Conservation (phyloP, 2,329 filamentous ascomycete genomes). For the Apiospora saccharicola region DNA sequence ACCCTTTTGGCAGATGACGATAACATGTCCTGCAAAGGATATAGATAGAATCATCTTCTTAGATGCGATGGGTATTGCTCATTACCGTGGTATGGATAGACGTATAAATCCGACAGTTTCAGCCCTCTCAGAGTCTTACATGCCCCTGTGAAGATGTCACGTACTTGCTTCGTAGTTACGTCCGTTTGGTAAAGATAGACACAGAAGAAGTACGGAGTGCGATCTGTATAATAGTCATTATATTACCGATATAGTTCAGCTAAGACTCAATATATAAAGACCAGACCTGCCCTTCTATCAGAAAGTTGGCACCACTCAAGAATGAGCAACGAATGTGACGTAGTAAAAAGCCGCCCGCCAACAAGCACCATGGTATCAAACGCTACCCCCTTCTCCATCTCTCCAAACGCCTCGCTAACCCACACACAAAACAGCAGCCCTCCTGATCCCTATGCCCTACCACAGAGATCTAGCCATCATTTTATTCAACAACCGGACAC, state of each 20-base stretch:
- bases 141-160: too few relatives aligned
- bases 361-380: background rate
- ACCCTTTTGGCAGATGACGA: too few relatives aligned
- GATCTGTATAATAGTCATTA: background rate
- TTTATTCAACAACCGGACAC: conserved; percentile 50
- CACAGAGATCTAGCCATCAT: background rate
- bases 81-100: too few relatives aligned
- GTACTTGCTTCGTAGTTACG: too few relatives aligned
- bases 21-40: too few relatives aligned
- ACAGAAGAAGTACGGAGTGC: background rate
- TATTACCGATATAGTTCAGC: background rate
- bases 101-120: too few relatives aligned
- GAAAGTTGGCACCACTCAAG: background rate
- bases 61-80: too few relatives aligned
- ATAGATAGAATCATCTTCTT: too few relatives aligned
- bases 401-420: conserved; percentile 6
- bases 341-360: background rate
- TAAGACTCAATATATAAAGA: background rate
- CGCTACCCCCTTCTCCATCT: background rate
- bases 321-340: background rate
- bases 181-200: background rate
- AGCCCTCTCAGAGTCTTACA: too few relatives aligned
- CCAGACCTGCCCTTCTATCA: background rate
- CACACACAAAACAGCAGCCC: background rate
- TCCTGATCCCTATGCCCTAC: too few relatives aligned